Evolutionary conservation across 176 grass and related monocot species (phyloP), one percentile per base, ranked within the genome.

Genomic region (Hordeum marinum): DNA sequence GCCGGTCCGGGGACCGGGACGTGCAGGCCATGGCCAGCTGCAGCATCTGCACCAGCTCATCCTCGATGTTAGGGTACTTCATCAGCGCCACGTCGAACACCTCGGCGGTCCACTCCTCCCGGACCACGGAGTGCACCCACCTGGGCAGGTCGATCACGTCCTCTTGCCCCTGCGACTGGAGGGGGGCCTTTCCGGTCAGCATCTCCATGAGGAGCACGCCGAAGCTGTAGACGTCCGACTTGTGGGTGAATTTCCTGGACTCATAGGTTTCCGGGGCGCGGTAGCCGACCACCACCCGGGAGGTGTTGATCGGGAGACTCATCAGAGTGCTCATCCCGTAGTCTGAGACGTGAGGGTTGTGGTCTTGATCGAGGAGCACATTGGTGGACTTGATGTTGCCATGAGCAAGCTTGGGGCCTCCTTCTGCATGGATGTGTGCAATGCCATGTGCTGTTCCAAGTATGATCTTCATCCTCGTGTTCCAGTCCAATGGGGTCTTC

Each of bases 311-410:
- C 6, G 94, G 96, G 92, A 84, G 78, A 40, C 88, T 99, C 75
- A 89, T 94, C 43, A 96, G 32, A 66, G 81, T 48, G 29, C 86
- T 82, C 83, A 99, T 87, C 40, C 96, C 90, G 42, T 90, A 99
- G 67, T 99, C 96, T 15, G 96, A 96, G 75, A 96, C 85, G 42
- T 84, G 61, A 11, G 96, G 91, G 8, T 83, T 89, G 76, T 92
- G 88, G 32, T 89, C 90, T 77, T 89, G 88, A 46, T 89, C 76
- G 11, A 99, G 88, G 75, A 99, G 94, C 24, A 99, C 88, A n/a
- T 99, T 99, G 55, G 91, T 81, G 45, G 96, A 96, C 83, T 99
- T 99, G 78, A 99, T 94, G 78, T 99, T 99, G 81, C 94, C 96
- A 80, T 99, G 96, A 60, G 90, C 79, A 15, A 99, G 66, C 88